A percentile compares a stretch with the other conserved stretches of the same genome.
Evolutionary conservation across 495 filamentous ascomycete species (phyloP).

Genomic region (Cryomyces antarcticus): DNA sequence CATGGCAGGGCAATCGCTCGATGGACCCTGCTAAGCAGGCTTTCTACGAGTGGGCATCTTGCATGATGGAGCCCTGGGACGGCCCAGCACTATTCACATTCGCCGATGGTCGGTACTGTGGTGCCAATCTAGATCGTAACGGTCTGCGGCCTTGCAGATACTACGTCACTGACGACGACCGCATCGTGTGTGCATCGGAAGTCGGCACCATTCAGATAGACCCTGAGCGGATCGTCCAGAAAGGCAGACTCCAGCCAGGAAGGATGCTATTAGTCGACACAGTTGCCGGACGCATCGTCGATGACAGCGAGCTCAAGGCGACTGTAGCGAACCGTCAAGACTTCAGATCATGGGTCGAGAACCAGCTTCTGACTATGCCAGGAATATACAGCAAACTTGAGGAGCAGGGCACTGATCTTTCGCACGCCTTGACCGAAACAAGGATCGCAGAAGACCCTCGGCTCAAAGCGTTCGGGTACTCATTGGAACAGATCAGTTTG

Average conservation of each 20-base stretch:
- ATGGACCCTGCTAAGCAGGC: constrained; percentile 95
- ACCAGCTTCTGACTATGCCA: constrained; percentile 67
- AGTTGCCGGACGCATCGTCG: constrained; percentile 83
- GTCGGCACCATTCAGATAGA: constrained; percentile 90
- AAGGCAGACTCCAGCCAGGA: constrained; percentile 86
- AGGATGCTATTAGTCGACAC: constrained; percentile 98
- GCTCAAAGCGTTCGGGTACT: constrained; percentile 82
- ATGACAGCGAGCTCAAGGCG: constrained; percentile 83
- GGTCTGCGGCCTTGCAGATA: constrained; percentile 92
- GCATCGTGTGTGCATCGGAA: constrained; percentile 95
- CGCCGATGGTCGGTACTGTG: constrained; percentile 91
- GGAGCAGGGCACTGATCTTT: constrained; percentile 39
- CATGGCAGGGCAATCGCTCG: constrained; percentile 83
- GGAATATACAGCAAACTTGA: constrained; percentile 41
- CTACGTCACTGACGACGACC: constrained; percentile 95
- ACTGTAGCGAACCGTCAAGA: constrained; percentile 69
- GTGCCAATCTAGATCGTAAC: constrained; percentile 96
- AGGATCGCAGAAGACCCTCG: constrained; percentile 70
- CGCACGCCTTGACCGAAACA: constrained; percentile 43
- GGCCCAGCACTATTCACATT: constrained; percentile 96
- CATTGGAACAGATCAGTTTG: constrained; percentile 89
- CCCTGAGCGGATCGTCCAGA: constrained; percentile 77
- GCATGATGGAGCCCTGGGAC: constrained; percentile 99
- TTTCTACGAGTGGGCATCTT: constrained; percentile 99
- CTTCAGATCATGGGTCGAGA: constrained; percentile 77